phyloP scores from a whole-genome alignment of 2,329 filamentous ascomycete genomes.

The Penicillium sp. region DNA sequence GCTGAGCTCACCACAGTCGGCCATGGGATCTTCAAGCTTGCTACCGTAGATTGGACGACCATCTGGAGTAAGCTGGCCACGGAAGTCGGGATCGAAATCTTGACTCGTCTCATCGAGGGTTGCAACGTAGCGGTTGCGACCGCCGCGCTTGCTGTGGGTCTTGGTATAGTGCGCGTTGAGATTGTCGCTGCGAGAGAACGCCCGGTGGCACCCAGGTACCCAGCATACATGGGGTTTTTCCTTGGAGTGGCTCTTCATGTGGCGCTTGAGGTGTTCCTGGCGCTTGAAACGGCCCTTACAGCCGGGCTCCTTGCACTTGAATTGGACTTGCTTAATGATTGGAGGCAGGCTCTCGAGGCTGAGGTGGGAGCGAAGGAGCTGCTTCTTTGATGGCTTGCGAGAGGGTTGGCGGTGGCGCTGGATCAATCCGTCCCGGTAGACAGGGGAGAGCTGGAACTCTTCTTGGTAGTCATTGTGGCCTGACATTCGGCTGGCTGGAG shows the following conservation, averaged over 20 bases:
- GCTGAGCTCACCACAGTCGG: conserved; percentile 33
- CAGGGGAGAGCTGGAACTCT: conserved; percentile 35
- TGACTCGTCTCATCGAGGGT: conserved; percentile 43
- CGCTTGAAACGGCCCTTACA: conserved; percentile 48
- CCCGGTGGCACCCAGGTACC: conserved; percentile 43
- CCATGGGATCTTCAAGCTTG: conserved; percentile 35
- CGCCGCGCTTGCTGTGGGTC: conserved; percentile 46
- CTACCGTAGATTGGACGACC: conserved; percentile 41
- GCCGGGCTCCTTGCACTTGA: conserved; percentile 42
- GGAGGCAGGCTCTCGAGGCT: conserved; percentile 38
- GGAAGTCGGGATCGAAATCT: conserved; percentile 45
- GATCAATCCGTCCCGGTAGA: conserved; percentile 31
- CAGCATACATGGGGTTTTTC: conserved; percentile 45
- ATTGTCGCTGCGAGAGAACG: conserved; percentile 46
- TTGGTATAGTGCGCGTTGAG: conserved; percentile 47
- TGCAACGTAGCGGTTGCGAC: conserved; percentile 46
- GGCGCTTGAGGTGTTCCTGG: conserved; percentile 50
- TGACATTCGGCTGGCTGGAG: conserved; percentile 36
- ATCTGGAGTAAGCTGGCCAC: conserved; percentile 42
- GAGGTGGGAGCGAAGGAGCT: conserved; percentile 27
- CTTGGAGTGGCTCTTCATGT: conserved; percentile 48
- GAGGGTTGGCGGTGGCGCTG: conserved; percentile 33
- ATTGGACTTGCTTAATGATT: conserved; percentile 42
- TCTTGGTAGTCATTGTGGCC: conserved; percentile 36
- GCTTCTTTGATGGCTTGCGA: conserved; percentile 37